phyloP scores from a whole-genome alignment of 129 eudicot species.

The Tagetes erecta region DNA sequence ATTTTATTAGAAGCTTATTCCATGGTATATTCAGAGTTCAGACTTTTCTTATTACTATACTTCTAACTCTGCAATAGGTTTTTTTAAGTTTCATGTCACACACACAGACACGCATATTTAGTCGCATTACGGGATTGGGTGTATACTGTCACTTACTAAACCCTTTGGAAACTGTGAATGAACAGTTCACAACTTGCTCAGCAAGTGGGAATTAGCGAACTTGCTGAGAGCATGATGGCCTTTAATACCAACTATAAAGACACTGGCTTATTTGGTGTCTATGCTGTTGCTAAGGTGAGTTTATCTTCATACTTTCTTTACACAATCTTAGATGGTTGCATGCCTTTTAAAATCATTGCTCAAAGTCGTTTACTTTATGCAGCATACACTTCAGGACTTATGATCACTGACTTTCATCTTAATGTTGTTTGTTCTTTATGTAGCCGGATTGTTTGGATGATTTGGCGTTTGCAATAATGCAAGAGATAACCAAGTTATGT shows the following conservation, averaged over 20 bases:
- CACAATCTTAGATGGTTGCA: background rate
- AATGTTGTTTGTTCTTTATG: slow-evolving; percentile 19
- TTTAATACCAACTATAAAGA: slow-evolving; percentile 92
- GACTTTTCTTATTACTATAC: background rate
- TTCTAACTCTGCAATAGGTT: background rate
- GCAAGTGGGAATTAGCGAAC: slow-evolving; percentile 76
- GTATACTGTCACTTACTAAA: background rate
- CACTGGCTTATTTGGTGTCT: slow-evolving; percentile 91
- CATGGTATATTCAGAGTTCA: background rate
- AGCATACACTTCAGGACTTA: background rate
- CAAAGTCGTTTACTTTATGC: background rate
- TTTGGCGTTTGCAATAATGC: slow-evolving; percentile 80
- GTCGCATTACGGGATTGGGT: background rate
- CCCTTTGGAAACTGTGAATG: slow-evolving; percentile 31
- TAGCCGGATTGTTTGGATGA: slow-evolving; percentile 87
- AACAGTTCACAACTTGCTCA: slow-evolving; percentile 74
- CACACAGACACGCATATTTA: background rate
- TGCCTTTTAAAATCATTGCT: background rate
- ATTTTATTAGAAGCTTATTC: background rate
- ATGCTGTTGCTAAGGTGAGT: slow-evolving; percentile 93
- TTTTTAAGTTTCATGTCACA: background rate
- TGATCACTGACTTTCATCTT: slow-evolving; percentile 4
- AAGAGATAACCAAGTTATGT: slow-evolving; percentile 69
- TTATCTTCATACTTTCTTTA: background rate
- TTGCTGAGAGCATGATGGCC: slow-evolving; percentile 99